Evolutionary conservation across 2,329 filamentous ascomycete genomes (phyloP).

Genomic region (Aphanoascus verrucosus): DNA sequence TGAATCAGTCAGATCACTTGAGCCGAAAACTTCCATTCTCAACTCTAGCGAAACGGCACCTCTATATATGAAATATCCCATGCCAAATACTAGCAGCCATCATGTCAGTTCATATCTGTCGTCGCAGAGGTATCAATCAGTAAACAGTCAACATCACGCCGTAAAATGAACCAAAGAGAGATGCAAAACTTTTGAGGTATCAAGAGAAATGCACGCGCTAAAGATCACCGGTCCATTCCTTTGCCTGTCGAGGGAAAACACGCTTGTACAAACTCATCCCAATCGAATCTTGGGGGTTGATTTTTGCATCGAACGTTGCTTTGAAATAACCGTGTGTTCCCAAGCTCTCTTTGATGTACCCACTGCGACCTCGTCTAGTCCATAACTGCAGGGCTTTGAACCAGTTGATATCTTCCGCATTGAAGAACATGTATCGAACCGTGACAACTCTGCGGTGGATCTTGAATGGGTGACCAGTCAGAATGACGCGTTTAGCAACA

Average conservation of each 20-base stretch:
- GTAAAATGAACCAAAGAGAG: background rate
- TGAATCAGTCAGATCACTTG: no score
- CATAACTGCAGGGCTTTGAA: constrained; percentile 94
- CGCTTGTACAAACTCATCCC: constrained; percentile 83
- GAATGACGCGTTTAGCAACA: constrained; percentile 83
- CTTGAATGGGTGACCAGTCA: constrained; percentile 95
- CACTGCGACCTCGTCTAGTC: constrained; percentile 79
- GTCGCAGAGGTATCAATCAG: constrained; percentile 6
- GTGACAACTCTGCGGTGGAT: constrained; percentile 98
- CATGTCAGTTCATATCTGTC: constrained; percentile 7
- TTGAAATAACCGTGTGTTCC: constrained; percentile 99
- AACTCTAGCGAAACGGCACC: background rate
- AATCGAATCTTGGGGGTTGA: constrained; percentile 90
- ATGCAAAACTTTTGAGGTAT: background rate
- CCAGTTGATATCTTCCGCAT: constrained; percentile 86
- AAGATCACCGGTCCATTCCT: constrained; percentile 31
- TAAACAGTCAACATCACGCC: background rate
- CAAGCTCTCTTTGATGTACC: constrained; percentile 85
- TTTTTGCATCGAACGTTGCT: constrained; percentile 89
- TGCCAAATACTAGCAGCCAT: background rate
- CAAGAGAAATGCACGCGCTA: background rate
- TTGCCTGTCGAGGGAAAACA: constrained; percentile 65
- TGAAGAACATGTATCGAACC: constrained; percentile 99
- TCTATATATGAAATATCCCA: background rate
- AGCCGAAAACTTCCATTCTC: no score